Evolutionary conservation across 139 green algal genomes (phyloP).

Genomic region (Coelastrella sp.): DNA sequence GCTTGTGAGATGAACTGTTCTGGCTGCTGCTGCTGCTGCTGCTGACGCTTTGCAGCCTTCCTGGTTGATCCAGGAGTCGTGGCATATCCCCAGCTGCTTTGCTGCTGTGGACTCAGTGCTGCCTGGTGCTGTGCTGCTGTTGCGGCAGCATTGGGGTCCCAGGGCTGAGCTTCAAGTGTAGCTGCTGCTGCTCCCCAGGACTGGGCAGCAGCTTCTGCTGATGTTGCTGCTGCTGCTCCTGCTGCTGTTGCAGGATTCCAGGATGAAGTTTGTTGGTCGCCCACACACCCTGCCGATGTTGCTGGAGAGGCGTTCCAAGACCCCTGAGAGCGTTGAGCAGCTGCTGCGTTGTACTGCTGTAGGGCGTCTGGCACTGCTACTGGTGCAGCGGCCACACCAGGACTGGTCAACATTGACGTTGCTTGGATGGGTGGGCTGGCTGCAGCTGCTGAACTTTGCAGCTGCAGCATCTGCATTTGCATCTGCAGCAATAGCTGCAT

Average conservation of each 20-base stretch:
- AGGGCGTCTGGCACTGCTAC: not conserved
- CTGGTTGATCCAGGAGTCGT: not conserved
- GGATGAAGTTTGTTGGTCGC: too few relatives aligned
- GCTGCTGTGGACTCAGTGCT: not conserved
- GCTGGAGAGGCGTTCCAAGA: not conserved
- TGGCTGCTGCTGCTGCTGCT: slow-evolving; percentile 18
- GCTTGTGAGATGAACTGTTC: not conserved
- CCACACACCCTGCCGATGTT: not conserved
- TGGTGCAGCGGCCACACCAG: not conserved
- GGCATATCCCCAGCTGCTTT: not conserved
- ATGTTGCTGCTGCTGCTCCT: too few relatives aligned
- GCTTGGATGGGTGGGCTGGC: not conserved
- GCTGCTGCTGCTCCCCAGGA: not conserved
- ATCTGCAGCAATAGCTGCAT: slow-evolving; percentile 2
- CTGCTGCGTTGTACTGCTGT: not conserved
- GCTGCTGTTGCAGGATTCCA: too few relatives aligned
- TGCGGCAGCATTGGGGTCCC: not conserved
- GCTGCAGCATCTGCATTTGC: slow-evolving; percentile 1
- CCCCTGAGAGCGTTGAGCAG: not conserved
- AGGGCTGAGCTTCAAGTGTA: not conserved
- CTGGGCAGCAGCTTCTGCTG: too few relatives aligned
- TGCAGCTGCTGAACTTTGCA: not conserved
- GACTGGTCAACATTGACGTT: not conserved
- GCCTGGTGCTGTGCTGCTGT: not conserved
- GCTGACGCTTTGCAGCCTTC: not conserved